phyloP scores from a whole-genome alignment of 2,329 filamentous ascomycete genomes.

The Aspergillus sojae region DNA sequence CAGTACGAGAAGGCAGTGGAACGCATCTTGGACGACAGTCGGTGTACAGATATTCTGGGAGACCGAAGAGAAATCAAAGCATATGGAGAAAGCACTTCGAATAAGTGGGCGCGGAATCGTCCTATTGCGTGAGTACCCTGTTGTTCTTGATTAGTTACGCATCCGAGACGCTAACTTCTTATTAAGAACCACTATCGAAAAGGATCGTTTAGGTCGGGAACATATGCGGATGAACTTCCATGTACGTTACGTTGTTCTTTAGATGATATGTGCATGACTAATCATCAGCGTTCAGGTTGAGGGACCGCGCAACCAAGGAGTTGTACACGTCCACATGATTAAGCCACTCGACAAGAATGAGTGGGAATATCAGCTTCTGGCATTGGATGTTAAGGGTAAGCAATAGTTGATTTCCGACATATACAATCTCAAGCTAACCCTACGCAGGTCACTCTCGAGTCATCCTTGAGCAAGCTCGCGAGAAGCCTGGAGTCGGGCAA shows the following conservation, averaged over 20 bases:
- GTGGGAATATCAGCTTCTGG: constrained; percentile 78
- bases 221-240: constrained; percentile 86
- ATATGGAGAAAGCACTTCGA: constrained; percentile 77
- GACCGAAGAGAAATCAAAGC: constrained; percentile 74
- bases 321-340: constrained; percentile 77
- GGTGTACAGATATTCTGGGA: constrained; percentile 74
- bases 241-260: constrained; percentile 49
- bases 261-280: background rate
- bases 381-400: constrained; percentile 73
- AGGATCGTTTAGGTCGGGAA: constrained; percentile 73
- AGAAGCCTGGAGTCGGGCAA: constrained; percentile 42
- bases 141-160: background rate
- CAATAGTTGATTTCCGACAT: background rate
- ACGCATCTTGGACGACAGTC: constrained; percentile 71
- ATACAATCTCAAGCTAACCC: background rate
- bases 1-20: constrained; percentile 88
- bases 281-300: constrained; percentile 60
- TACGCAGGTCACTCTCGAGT: constrained; percentile 47
- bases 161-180: background rate
- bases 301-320: constrained; percentile 72
- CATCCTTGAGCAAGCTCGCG: constrained; percentile 48
- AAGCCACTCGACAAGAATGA: constrained; percentile 66
- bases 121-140: constrained; percentile 51
- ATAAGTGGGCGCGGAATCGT: constrained; percentile 74
- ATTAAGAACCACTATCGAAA: constrained; percentile 65